Evolutionary conservation across 345 rosid species (phyloP), one percentile per base, ranked within the genome.

Genomic region (Psidium friedrichsthalianum): DNA sequence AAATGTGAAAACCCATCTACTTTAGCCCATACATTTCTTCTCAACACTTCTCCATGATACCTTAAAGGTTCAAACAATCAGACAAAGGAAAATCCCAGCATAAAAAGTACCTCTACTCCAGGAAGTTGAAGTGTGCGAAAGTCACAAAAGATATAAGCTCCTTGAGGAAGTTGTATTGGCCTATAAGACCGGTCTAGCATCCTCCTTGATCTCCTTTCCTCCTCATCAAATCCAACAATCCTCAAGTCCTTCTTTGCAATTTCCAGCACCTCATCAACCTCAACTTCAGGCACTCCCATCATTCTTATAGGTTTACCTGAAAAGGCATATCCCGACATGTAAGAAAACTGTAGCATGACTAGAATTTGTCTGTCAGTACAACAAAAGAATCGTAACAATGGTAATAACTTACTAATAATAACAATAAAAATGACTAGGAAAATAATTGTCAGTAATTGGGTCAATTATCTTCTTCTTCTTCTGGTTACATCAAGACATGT

Each of bases 201-300:
- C 74, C 91, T 90, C 89, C 89, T 97, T 88, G 92, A 78, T 90
- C 99, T 94, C 89, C 86, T 94, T 84, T 96, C 99, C 85, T 96
- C 99, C 88, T 96, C 99, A 83, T 90, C 95, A 89, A 97, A 97
- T 55, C 99, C 99, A 90, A 92, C 92, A 89, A 95, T 97, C 86
- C 99, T 92, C 87, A 88, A 81, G 89, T 94, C 94, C 51, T 86
- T 86, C 83, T 84, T 91, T 51, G 92, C 94, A 86, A 86, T 87
- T 90, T 92, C 90, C 56, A 88, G 83, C 88, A 96, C 87, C 69
- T 89, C 90, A 57, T 91, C 88, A 84, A 95, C 90, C 89, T 97
- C 99, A 88, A 88, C 93, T 90, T 92, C 92, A 54, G 92, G 85
- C 53, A 93, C 98, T 85, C 99, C 99, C 99, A 97, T 92, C 99